Conservation (phyloP, 108 stramenopile genomes). For the Schizochytrium sp. region DNA sequence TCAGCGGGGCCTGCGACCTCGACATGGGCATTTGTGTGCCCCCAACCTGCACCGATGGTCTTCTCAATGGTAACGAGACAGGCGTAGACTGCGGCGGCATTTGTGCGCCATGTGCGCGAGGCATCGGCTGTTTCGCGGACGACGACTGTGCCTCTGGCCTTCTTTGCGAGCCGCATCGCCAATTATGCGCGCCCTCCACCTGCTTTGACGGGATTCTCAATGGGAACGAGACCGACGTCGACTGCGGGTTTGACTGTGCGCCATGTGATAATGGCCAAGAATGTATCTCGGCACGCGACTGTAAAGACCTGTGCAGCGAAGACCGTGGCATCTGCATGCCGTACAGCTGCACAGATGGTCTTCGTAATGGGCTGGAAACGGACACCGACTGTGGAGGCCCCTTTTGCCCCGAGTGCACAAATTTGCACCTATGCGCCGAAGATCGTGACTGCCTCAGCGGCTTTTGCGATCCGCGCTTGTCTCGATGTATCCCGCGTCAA, state of each 20-base stretch:
- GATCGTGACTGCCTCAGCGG: not conserved
- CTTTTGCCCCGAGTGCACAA: not conserved
- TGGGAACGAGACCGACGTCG: constrained; percentile 18
- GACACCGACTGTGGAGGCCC: constrained; percentile 21
- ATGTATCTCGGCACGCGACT: not conserved
- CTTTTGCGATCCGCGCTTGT: not conserved
- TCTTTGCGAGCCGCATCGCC: not conserved
- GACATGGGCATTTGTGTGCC: not conserved
- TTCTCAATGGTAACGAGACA: constrained; percentile 12
- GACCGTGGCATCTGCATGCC: not conserved
- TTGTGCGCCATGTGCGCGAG: not conserved
- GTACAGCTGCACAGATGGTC: constrained; percentile 12
- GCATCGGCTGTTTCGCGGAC: not conserved
- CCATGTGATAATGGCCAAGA: not conserved
- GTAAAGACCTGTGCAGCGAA: not conserved
- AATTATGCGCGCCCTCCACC: not conserved
- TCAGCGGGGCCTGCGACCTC: not conserved
- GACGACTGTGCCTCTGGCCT: not conserved
- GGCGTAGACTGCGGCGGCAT: constrained; percentile 17
- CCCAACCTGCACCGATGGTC: not conserved
- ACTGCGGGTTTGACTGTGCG: not conserved
- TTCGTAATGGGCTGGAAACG: constrained; percentile 17
- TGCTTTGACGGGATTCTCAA: constrained; percentile 21
- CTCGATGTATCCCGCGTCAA: not conserved
- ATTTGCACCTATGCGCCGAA: not conserved